A percentile compares a stretch with the other conserved stretches of the same genome.
Evolutionary conservation across 139 green algal genomes (phyloP).

Genomic region (Closterium sp.): DNA sequence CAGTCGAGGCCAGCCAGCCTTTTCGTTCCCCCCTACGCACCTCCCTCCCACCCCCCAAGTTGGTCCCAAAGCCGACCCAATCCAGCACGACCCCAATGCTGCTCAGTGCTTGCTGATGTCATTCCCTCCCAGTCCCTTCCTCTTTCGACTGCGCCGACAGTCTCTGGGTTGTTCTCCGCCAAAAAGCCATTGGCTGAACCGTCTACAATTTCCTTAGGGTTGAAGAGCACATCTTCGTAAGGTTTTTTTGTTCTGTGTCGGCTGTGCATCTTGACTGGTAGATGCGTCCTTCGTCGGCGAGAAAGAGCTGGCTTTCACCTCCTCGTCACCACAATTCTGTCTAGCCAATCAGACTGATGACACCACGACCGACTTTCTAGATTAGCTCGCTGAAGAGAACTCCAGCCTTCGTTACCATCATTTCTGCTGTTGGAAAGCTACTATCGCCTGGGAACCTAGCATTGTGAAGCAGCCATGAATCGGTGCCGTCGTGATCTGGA

Average conservation of each 20-base stretch:
- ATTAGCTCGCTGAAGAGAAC: no score
- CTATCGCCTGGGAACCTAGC: no score
- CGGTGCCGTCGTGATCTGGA: background rate
- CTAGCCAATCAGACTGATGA: no score
- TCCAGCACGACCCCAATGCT: no score
- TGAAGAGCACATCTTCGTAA: background rate
- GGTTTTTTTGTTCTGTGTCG: background rate
- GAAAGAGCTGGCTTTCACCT: background rate
- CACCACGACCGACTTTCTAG: no score
- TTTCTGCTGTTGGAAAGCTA: no score
- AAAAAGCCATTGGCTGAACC: background rate
- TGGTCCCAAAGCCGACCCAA: background rate
- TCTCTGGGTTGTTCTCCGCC: background rate
- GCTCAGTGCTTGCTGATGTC: background rate
- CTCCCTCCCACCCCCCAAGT: background rate
- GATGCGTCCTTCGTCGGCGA: background rate
- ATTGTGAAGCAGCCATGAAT: background rate
- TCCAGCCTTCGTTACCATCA: no score
- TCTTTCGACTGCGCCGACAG: background rate
- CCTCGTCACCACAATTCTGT: background rate
- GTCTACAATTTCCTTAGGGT: no score
- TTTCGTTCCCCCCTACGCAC: background rate
- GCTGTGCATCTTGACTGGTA: background rate
- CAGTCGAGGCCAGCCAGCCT: background rate
- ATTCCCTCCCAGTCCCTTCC: background rate